phyloP scores from a whole-genome alignment of 345 rosid species.

The Sonneratia alba region DNA sequence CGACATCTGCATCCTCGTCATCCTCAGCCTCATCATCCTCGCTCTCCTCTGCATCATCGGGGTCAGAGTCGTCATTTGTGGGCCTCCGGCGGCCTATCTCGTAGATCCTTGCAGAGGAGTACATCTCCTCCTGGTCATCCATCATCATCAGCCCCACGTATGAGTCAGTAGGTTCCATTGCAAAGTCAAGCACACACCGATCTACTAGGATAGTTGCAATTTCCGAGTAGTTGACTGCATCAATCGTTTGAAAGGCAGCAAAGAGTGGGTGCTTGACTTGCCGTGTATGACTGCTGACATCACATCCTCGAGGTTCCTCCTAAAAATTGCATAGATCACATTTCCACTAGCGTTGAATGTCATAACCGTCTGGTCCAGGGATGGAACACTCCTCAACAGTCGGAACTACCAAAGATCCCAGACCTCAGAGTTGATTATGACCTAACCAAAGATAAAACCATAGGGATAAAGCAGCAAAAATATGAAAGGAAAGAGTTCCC shows the following conservation, averaged over 20 bases:
- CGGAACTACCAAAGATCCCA: conserved; percentile 86
- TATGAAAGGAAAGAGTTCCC: background rate
- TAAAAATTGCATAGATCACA: conserved; percentile 85
- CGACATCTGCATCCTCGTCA: conserved; percentile 54
- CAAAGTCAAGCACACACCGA: conserved; percentile 94
- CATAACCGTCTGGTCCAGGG: conserved; percentile 80
- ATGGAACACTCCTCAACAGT: conserved; percentile 85
- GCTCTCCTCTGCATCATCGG: conserved; percentile 86
- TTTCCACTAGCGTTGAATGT: conserved; percentile 86
- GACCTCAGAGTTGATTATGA: conserved; percentile 90
- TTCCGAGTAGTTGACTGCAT: conserved; percentile 88
- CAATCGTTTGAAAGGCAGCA: conserved; percentile 84
- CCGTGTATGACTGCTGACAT: conserved; percentile 86
- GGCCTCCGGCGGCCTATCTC: conserved; percentile 91
- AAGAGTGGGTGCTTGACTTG: conserved; percentile 75
- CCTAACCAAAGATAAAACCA: conserved; percentile 25
- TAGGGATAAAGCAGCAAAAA: background rate
- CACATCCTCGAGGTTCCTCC: conserved; percentile 91
- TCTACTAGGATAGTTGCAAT: conserved; percentile 84
- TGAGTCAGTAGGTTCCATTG: conserved; percentile 85
- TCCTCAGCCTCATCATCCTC: conserved; percentile 81
- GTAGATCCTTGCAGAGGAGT: conserved; percentile 79
- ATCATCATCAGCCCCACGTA: conserved; percentile 78
- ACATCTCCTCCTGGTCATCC: conserved; percentile 95
- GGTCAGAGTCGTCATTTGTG: conserved; percentile 93